A percentile compares a stretch with the other conserved stretches of the same genome.
phyloP scores from a whole-genome alignment of 2,329 filamentous ascomycete species.

The Orbilia brochopaga region DNA sequence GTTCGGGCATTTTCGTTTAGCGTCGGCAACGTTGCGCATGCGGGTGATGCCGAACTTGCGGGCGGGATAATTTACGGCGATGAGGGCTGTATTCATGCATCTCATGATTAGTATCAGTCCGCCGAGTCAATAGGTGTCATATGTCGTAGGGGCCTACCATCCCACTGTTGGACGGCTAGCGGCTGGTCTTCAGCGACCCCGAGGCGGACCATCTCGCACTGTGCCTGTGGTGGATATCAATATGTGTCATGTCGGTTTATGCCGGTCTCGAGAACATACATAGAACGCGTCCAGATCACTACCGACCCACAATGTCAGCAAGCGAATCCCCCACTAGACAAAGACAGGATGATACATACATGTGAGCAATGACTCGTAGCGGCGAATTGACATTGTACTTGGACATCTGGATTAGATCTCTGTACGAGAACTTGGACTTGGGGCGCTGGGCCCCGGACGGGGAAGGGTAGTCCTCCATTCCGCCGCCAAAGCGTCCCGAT shows the following conservation, averaged over 20 bases:
- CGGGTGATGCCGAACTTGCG: slow-evolving; percentile 78
- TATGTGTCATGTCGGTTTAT: background rate
- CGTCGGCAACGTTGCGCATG: slow-evolving; percentile 79
- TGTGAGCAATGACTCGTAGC: slow-evolving; percentile 83
- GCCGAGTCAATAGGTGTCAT: background rate
- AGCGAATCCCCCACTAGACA: background rate
- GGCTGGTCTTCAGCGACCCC: slow-evolving; percentile 75
- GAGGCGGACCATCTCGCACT: slow-evolving; percentile 91
- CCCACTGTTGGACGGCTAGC: slow-evolving; percentile 91
- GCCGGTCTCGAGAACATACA: slow-evolving; percentile 49
- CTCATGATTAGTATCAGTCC: slow-evolving; percentile 10
- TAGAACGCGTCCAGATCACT: slow-evolving; percentile 95
- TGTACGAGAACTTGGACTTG: slow-evolving; percentile 79
- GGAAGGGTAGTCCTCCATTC: slow-evolving; percentile 39
- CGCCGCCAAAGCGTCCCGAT: background rate
- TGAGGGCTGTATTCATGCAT: slow-evolving; percentile 62
- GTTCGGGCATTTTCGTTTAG: slow-evolving; percentile 82
- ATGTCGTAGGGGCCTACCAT: slow-evolving; percentile 57
- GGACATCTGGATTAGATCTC: slow-evolving; percentile 77
- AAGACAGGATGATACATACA: slow-evolving; percentile 58
- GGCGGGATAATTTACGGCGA: slow-evolving; percentile 94
- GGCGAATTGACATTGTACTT: slow-evolving; percentile 74
- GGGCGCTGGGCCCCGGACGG: slow-evolving; percentile 42
- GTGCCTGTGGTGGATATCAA: slow-evolving; percentile 61
- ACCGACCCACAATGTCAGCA: slow-evolving; percentile 19